These are phyloP conservation scores for Cichorium intybus DNA, from an alignment of 140 eudicot genomes.

Conservation along the genomic window DNA sequence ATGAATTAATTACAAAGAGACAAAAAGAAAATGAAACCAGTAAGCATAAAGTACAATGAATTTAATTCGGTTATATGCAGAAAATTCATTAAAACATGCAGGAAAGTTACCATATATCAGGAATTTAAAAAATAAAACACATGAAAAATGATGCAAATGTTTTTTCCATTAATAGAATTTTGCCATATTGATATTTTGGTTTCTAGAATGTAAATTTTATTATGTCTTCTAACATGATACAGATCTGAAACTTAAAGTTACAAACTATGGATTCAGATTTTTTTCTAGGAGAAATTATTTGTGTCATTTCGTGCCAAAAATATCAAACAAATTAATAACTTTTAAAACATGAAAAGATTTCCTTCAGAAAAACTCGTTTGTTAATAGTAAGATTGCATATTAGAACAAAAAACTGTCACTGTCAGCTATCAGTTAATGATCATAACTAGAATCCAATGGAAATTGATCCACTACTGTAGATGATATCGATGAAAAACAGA, in stretches of 20 bases:
- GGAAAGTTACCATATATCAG: background rate
- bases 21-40: background rate
- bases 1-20: background rate
- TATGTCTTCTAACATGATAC: no score
- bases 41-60: background rate
- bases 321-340: background rate
- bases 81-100: background rate
- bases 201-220: background rate
- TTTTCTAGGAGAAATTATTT: background rate
- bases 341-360: background rate
- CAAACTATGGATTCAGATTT: background rate
- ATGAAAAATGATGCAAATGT: background rate
- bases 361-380: background rate
- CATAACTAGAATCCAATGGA: background rate
- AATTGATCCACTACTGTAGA: background rate
- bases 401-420: constrained; percentile 9
- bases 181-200: background rate
- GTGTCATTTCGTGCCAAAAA: background rate
- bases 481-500: background rate
- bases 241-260: no score
- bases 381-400: background rate
- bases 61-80: background rate
- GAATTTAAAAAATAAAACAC: background rate
- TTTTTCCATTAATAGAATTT: background rate
- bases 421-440: background rate